Evolutionary conservation across 352 stramenopile genomes (phyloP), one percentile per base, ranked within the genome.

Genomic region (Globisporangium barbulae): DNA sequence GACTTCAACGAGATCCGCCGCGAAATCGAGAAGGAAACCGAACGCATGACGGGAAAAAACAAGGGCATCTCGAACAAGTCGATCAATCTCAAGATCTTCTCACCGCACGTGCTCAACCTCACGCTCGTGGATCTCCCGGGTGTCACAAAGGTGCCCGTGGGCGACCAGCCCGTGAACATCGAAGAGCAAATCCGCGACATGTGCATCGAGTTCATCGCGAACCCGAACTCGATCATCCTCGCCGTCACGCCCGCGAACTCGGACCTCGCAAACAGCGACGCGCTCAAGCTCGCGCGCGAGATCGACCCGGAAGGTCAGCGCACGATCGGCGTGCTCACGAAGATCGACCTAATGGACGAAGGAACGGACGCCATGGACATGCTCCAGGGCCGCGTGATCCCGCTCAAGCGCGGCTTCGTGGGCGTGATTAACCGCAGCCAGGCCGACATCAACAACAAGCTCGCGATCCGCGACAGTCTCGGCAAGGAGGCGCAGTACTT

Each of bases 281-380:
- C 97, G 22, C 82, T 99, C 50, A 98, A 99, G 73, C 91, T 99
- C 76, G 97, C 98, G 28, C 81, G 91, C 3, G 88, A 97, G 68
- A 96, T 97, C 49, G 90, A 97, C 67, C 83, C 83, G 0, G 84
- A 95, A 12, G 98, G 98, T 28, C 83, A 97, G 67, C 83, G 98
- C 41, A 99, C 98, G 5, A 98, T 99, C 67, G 98, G 98, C 45
- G 98, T 99, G 47, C 81, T 99, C 31, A 99, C 98, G 2, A 99
- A 99, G 76, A 76, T 99, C 22, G 98, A 99, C 75, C 87, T 99
- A 45, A 99, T 99, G 97, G 98, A 99, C 81, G 91, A 98, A 60
- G 98, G 98, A 54, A 99, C 98, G 9, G 98, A 99, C 79, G 97
- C 96, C 7, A 78, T 91, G 58, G 96, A 99, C 53, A 98, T 99